Conservation (phyloP, 106 monocot genomes). For the Vanilla planifolia region DNA sequence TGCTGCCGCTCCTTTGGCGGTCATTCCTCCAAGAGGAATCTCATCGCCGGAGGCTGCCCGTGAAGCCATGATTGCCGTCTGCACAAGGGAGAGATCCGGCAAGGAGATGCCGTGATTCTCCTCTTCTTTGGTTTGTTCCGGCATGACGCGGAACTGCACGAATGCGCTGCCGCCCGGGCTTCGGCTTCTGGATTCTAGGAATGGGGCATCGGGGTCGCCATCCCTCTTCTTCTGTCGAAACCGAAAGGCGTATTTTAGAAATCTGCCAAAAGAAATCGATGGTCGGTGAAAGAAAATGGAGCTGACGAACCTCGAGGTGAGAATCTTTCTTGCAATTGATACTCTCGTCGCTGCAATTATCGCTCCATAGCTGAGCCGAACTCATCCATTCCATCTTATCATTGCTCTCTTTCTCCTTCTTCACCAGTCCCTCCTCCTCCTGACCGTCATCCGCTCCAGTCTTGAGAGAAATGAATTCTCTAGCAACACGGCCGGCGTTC, state of each 20-base stretch:
- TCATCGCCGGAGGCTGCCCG: conserved; percentile 10
- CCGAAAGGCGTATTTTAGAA: background rate
- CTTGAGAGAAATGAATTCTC: conserved; percentile 49
- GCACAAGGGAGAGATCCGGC: conserved; percentile 42
- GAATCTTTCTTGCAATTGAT: background rate
- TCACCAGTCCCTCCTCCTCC: conserved; percentile 17
- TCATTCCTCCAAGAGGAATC: conserved; percentile 3
- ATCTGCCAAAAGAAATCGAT: too few species aligned
- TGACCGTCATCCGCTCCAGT: conserved; percentile 27
- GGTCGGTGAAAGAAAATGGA: background rate
- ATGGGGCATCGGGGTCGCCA: conserved; percentile 18
- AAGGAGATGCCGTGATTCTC: conserved; percentile 9
- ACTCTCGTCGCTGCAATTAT: conserved; percentile 23
- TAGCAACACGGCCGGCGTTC: conserved; percentile 13
- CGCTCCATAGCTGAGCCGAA: conserved; percentile 88
- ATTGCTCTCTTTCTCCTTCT: conserved; percentile 38
- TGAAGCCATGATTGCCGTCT: conserved; percentile 14
- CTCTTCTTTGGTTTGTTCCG: conserved; percentile 23
- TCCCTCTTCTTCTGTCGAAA: conserved; percentile 12
- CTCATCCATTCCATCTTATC: conserved; percentile 95
- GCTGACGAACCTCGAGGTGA: background rate
- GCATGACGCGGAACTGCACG: conserved; percentile 28
- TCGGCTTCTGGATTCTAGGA: conserved; percentile 15
- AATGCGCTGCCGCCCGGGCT: conserved; percentile 23
- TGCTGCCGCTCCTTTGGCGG: conserved; percentile 4